These are phyloP conservation scores for Melanopsichium pennsylvanicum DNA, from an alignment of 1,284 basidiomycete genomes.

Conservation along the genomic window DNA sequence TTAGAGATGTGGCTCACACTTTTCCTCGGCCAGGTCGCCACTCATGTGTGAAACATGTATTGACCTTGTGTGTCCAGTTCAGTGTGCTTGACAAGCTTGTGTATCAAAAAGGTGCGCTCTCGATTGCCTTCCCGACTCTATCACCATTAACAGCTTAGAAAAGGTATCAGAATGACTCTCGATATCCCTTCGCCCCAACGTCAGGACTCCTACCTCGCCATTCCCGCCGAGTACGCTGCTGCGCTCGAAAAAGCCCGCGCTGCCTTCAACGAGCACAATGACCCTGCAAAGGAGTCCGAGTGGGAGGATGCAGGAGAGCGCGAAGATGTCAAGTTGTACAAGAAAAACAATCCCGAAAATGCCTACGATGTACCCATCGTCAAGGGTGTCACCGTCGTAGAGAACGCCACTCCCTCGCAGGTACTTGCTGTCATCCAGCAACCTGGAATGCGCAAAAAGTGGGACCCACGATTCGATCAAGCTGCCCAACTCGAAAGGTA, in stretches of 20 bases:
- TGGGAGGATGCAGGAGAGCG: slow-evolving; percentile 56
- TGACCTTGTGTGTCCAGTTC: too few relatives aligned
- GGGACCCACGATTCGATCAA: slow-evolving; percentile 58
- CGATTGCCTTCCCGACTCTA: too few relatives aligned
- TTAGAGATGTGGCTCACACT: too few relatives aligned
- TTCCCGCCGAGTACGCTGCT: slow-evolving; percentile 43
- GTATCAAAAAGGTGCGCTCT: too few relatives aligned
- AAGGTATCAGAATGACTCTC: slow-evolving; percentile 47
- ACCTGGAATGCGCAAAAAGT: slow-evolving; percentile 60
- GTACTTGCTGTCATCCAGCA: slow-evolving; percentile 54
- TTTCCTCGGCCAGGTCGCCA: too few relatives aligned
- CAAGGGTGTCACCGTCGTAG: slow-evolving; percentile 51
- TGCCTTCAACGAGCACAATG: slow-evolving; percentile 35
- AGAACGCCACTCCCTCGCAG: slow-evolving; percentile 56
- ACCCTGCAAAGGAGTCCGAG: slow-evolving; percentile 39
- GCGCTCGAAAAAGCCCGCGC: slow-evolving; percentile 51
- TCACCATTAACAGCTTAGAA: too few relatives aligned
- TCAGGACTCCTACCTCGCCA: slow-evolving; percentile 30
- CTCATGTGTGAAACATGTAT: too few relatives aligned
- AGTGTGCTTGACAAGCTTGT: too few relatives aligned
- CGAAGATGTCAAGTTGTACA: slow-evolving; percentile 55
- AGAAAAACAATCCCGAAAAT: slow-evolving; percentile 53
- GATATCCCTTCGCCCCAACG: slow-evolving; percentile 37
- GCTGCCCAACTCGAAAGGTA: slow-evolving; percentile 40
- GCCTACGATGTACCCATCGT: slow-evolving; percentile 53